Evolutionary conservation across 2,329 filamentous ascomycete species (phyloP), one percentile per base, ranked within the genome.

Genomic region (Phaeophleospora eucalypticola): DNA sequence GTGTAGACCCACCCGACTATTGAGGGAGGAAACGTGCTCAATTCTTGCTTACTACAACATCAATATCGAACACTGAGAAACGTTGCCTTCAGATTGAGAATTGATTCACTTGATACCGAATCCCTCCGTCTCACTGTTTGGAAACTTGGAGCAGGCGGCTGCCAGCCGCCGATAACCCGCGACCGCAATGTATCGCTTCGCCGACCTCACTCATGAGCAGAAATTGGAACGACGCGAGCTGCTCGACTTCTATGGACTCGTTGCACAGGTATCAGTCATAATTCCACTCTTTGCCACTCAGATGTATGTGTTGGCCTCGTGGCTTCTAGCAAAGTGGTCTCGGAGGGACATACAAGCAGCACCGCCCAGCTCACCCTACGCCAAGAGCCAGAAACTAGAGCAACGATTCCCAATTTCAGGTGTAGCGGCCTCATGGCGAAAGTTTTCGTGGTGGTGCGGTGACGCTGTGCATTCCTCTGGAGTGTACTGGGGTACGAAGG

Each of bases 241-340:
- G 18, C 71, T 83, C n/a, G 74, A 81, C 57, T 65, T 66, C 41
- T 78, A 80, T 43, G 79, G 77, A 6, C 63, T 69, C n/a, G 65
- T 77, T 32, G 80, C 79, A 14, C 79, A 82, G 60, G 64, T 72
- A 51, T 80, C 79, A 1, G 68, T 75, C 4, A 49, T 81, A 7
- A 52, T 74, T 3, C 64, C 75, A 19, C 56, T 79, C 12, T 53
- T 69, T 3, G 48, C 71, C 2, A 71, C 72, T 40, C 71, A 72
- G 50, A 17, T 68, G 16, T 65, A 59, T 35, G 71, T 69, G 43
- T 49, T 71, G 15, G 34, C 64, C 2, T 50, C 49, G 6, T 71
- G 68, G 65, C 29, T 66, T 4, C 53, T 59, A 12, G 38, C 20
- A 19, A 41, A 43, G 17, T 4, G 41, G 21, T 27, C 21, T 15